Evolutionary conservation across 305 asterid genomes (phyloP), one percentile per base, ranked within the genome.

Genomic region (Salvia sclarea): DNA sequence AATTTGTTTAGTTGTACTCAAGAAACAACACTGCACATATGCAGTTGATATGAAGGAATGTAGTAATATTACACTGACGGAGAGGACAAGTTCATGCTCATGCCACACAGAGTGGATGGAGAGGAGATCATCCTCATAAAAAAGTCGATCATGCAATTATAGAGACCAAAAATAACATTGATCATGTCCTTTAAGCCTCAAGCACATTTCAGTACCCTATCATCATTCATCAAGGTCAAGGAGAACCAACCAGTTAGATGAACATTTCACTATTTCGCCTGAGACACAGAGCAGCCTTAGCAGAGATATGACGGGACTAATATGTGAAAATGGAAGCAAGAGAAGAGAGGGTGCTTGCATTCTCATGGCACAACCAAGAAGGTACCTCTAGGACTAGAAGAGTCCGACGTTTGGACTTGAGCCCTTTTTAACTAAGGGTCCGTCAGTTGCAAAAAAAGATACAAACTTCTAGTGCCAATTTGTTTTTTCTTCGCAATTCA

Each of bases 201-300:
- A 35, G 10, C 49, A 33, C 70, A 13, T 20, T 33, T 31, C 35
- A 48, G 52, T 10, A 17, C 40, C 8, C 14, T 7, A 64, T 35
- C 60, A 62, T 66, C 53, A 11, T 48, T 35, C 60, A 62, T 66
- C 53, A 11, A 50, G 25, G 28, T 22, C 52, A 22, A 66, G 69
- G 33, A 64, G 40, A 37, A 22, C 40, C 52, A 37, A 22, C 40
- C 52, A 53, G 8, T 64, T 30, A 25, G 9, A 37, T 37, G 25
- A 53, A 25, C 5, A 20, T 6, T 14, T 53, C 8, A 40, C 41
- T 38, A 21, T 30, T 28, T 8, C 14, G 10, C 8, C 17, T 16
- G 30, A 10, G 53, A 55, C n/a, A 3, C 6, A 20, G 33, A 54
- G 14, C 64, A 40, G 54, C 31, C 55, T 14, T 33, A 50, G 59